These are phyloP conservation scores for Populus ilicifolia DNA, from an alignment of 345 rosid species.

Conservation along the genomic window DNA sequence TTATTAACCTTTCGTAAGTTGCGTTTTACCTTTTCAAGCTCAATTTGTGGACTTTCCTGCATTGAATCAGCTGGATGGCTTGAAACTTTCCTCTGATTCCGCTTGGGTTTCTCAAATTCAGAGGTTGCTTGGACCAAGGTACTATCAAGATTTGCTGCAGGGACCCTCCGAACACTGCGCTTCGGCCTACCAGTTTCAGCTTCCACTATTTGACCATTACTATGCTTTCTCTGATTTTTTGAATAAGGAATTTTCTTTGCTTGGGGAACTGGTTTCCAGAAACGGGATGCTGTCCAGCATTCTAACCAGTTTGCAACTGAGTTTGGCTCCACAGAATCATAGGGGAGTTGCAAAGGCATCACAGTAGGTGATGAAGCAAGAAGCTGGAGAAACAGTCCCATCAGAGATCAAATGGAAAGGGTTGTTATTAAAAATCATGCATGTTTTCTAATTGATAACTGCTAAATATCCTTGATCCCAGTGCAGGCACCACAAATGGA, in stretches of 20 bases:
- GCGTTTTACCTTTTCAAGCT: conserved; percentile 89
- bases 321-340: conserved; percentile 55
- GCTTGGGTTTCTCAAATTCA: conserved; percentile 71
- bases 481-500: not conserved
- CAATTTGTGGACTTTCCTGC: conserved; percentile 72
- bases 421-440: not conserved
- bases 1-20: conserved; percentile 83
- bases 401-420: not conserved
- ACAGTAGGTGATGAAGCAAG: conserved; percentile 64
- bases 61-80: conserved; percentile 50
- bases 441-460: not conserved
- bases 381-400: conserved; percentile 52
- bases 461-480: not conserved
- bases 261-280: conserved; percentile 73
- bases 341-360: conserved; percentile 51
- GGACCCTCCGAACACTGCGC: conserved; percentile 56
- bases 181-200: conserved; percentile 56
- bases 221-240: conserved; percentile 51
- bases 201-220: conserved; percentile 44
- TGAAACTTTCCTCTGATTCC: conserved; percentile 54
- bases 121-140: conserved; percentile 35
- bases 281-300: conserved; percentile 67
- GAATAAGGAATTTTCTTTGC: conserved; percentile 42
- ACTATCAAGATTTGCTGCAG: conserved; percentile 51
- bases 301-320: conserved; percentile 72